These are phyloP conservation scores for Microcera coccophila DNA, from an alignment of 2,329 filamentous ascomycete species.

Conservation along the genomic window DNA sequence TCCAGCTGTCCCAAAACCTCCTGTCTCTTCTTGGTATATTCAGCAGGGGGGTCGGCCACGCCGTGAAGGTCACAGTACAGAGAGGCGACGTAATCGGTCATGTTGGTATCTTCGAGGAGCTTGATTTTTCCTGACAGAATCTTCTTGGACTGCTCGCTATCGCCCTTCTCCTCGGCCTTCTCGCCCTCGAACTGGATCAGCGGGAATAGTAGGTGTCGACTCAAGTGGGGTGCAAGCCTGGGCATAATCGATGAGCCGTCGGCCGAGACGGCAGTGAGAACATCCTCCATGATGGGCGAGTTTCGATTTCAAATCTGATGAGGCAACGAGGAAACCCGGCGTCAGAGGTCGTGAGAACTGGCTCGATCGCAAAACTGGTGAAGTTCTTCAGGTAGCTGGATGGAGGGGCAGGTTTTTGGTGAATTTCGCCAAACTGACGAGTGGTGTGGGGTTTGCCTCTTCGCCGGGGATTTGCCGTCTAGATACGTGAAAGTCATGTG, in stretches of 20 bases:
- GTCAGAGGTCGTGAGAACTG: conserved; percentile 15
- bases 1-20: conserved; percentile 80
- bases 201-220: conserved; percentile 94
- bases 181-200: conserved; percentile 87
- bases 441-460: conserved; percentile 33
- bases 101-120: conserved; percentile 94
- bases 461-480: conserved; percentile 34
- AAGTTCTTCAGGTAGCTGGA: conserved; percentile 20
- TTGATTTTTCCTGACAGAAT: conserved; percentile 86
- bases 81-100: conserved; percentile 95
- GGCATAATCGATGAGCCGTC: conserved; percentile 77
- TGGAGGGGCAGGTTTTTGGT: conserved; percentile 42
- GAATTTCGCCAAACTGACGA: conserved; percentile 39
- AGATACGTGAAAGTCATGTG: conserved; percentile 34
- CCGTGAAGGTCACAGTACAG: conserved; percentile 87
- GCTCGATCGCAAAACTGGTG: conserved; percentile 16
- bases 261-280: conserved; percentile 52
- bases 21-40: conserved; percentile 86
- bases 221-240: conserved; percentile 85
- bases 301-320: conserved; percentile 10
- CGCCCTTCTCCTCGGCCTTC: conserved; percentile 71
- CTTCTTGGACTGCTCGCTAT: conserved; percentile 57
- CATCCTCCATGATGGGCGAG: conserved; percentile 37
- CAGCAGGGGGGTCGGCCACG: conserved; percentile 70
- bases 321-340: conserved; percentile 13